Evolutionary conservation across 192 early-diverging fungal genomes (phyloP).

Genomic region (Rhizoclosmatium globosum): DNA sequence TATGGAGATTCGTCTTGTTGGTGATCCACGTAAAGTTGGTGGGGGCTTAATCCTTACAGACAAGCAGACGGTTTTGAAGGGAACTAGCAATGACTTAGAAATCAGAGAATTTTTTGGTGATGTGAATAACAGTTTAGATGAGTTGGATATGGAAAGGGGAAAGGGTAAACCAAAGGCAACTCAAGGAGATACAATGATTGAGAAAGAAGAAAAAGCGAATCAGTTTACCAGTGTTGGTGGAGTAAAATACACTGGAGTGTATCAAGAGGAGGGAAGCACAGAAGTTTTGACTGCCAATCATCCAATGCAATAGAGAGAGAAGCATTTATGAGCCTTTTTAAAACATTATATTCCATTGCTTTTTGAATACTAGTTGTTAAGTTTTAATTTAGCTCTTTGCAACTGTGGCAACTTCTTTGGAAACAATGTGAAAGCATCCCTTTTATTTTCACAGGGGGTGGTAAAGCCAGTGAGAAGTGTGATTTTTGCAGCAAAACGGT

Average conservation of each 20-base stretch:
- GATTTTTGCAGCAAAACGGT: too few relatives aligned
- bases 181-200: background rate
- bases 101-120: constrained; percentile 33
- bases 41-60: constrained; percentile 15
- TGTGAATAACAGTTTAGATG: constrained; percentile 32
- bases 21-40: constrained; percentile 29
- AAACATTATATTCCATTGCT: too few relatives aligned
- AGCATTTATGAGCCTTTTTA: too few relatives aligned
- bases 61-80: background rate
- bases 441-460: too few relatives aligned
- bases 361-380: too few relatives aligned
- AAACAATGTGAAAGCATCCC: too few relatives aligned
- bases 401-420: too few relatives aligned
- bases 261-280: constrained; percentile 6
- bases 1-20: constrained; percentile 25
- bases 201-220: background rate
- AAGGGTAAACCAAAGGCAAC: background rate
- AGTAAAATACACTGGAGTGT: background rate
- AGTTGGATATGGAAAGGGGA: constrained; percentile 4
- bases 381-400: too few relatives aligned
- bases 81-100: constrained; percentile 13
- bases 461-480: too few relatives aligned
- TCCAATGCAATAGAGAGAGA: constrained; percentile 7
- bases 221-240: constrained; percentile 9
- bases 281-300: background rate